Evolutionary conservation across 768 basidiomycete species (phyloP), one percentile per base, ranked within the genome.

Genomic region (Pulveroboletus sp.): DNA sequence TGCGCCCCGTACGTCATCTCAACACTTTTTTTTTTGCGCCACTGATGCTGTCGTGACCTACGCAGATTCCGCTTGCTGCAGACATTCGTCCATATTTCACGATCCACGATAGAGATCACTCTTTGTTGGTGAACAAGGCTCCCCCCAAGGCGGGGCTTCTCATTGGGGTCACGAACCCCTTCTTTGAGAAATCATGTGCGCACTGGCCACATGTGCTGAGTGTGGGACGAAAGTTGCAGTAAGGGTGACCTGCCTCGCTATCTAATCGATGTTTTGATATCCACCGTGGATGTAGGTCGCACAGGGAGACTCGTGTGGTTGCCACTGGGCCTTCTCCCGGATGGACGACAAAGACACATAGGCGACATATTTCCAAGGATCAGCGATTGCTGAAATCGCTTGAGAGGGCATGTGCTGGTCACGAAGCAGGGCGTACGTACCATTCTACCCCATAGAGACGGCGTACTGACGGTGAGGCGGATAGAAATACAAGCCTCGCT

Each of bases 31-130:
- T 18, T 40, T 21, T 6, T 45, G 24, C 6, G 28, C 12, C 26
- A 24, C 47, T n/a, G 32, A 46, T 38, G 27, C 40, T 11, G n/a
- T 32, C 32, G 18, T 27, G 51, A 33, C 46, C 6, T 35, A 8
- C 33, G 38, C 51, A 93, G 91, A 83, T 95, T 28, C 91, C 93
- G 4, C 74, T 90, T 8, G 80, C 85, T 0, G 82, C 81, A 1
- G 94, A 99, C 61, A 81, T 91, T 59, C 79, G 95, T 8, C 95
- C 95, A 0, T 99, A 95, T 67, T 89, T 97, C 57, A 96, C 95
- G 14, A 93, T 99, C 59, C 95, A 97, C 64, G 95, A 97, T 60
- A 78, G 78, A n/a, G 93, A 96, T 52, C 83, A 86, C 55, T 58
- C 76, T 3, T 61, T 76, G 2, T 67, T 99, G 11, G 84, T 96